Percentiles rank a stretch among this genome's conserved stretches.
Evolutionary conservation across 164 flowering plant genomes (phyloP).

Genomic region (Kingdonia uniflora): DNA sequence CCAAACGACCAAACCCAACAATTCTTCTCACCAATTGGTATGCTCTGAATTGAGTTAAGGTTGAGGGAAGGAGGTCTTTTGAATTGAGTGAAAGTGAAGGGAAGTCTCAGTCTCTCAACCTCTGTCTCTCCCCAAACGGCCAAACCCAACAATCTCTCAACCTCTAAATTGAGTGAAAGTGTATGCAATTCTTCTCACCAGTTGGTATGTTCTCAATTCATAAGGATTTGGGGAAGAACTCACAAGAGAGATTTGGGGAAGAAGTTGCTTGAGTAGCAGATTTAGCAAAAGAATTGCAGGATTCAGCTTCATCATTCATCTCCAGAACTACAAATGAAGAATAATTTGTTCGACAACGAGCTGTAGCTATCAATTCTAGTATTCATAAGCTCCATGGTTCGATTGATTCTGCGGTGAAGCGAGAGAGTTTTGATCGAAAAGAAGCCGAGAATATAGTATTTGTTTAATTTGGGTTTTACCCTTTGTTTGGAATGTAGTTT

Average conservation of each 20-base stretch:
- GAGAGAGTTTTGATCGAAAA: conserved; percentile 26
- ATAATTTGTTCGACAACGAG: conserved; percentile 51
- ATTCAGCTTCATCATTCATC: conserved; percentile 42
- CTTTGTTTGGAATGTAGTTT: not conserved
- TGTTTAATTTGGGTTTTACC: conserved; percentile 20
- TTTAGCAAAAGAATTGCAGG: conserved; percentile 70
- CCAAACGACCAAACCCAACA: too few relatives aligned
- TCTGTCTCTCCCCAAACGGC: too few relatives aligned
- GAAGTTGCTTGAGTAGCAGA: conserved; percentile 46
- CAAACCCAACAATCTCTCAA: too few relatives aligned
- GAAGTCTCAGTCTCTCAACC: too few relatives aligned
- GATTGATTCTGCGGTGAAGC: conserved; percentile 17
- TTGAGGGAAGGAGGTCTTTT: too few relatives aligned
- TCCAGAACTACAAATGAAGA: conserved; percentile 45
- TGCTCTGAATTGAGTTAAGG: too few relatives aligned
- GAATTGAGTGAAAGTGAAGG: too few relatives aligned
- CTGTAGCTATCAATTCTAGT: conserved; percentile 38
- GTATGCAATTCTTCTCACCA: too few relatives aligned
- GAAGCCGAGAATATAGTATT: conserved; percentile 48
- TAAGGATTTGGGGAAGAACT: too few relatives aligned
- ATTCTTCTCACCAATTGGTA: too few relatives aligned
- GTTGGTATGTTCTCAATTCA: too few relatives aligned
- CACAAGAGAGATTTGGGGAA: conserved; percentile 23
- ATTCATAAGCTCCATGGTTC: conserved; percentile 35
- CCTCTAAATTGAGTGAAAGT: too few relatives aligned